Base-by-base conservation (phyloP, 2,329 filamentous ascomycete genomes). In the Pyrenophora teres region DNA sequence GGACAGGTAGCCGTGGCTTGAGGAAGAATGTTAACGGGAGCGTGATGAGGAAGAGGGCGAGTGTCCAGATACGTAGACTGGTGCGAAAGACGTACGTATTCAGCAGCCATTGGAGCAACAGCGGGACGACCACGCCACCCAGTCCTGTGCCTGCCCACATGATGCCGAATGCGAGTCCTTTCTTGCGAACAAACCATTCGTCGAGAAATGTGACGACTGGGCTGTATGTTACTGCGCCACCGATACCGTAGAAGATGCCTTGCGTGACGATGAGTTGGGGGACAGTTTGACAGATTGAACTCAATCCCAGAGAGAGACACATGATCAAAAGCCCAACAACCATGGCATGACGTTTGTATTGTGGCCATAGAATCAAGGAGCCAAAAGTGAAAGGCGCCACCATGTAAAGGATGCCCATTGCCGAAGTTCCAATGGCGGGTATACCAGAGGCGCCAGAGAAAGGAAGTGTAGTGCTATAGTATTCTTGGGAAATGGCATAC, bases 401-500 rank as follows among this genome's bases (percentile, higher is more conserved):
- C 19, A 80, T 64, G 60, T 79, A 81, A 57, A 79, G 73, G 16
- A 79, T 66, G 2, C 78, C 79, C 82, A 82, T 82, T 3, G 84
- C 78, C 48, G 81, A 83, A 2, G 86, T 89, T 0, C 87, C 87
- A 46, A 90, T 84, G 12, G 84, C 76, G 25, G 86, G 80, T 42
- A 88, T 83, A 23, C 78, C 75, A 0, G 79, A 67, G 7, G 67
- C 78, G 2, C 78, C 78, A 3, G 74, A 72, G 48, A 89, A 89
- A 1, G 83, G 81, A 4, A 78, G 78, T 51, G 86, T 78, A 1
- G 76, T 80, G 31, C 77, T 81, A 68, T 90, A 90, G 69, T 88
- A 87, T 44, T 86, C 80, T 60, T 89, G 86, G 63, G 90, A 89
- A 19, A 90, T 80, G 37, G 87, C 87, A 66, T 86, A 90, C 0